phyloP scores from a whole-genome alignment of 352 stramenopile genomes.

The Globisporangium irregulare region DNA sequence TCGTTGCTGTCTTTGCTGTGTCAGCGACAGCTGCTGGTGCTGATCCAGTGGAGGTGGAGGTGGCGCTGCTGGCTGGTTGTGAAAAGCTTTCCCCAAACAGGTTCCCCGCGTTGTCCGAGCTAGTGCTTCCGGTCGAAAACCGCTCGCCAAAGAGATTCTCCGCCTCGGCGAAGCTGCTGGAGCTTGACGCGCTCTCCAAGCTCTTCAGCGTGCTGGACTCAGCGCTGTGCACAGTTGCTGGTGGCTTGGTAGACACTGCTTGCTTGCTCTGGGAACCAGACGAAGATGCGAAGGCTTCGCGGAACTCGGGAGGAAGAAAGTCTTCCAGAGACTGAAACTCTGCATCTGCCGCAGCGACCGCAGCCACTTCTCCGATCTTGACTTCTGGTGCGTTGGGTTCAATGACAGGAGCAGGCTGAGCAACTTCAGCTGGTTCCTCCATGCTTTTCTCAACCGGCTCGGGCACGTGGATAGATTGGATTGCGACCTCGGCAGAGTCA shows the following conservation, averaged over 20 bases:
- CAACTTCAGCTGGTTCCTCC: background rate
- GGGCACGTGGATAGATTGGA: background rate
- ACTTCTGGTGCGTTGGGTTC: background rate
- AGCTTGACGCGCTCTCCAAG: background rate
- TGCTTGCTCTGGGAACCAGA: background rate
- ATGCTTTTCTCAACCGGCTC: background rate
- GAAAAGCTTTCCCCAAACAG: slow-evolving; percentile 48
- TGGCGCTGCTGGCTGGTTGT: background rate
- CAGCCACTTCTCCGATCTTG: background rate
- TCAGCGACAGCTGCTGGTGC: background rate
- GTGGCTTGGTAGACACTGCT: background rate
- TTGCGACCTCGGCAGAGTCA: background rate
- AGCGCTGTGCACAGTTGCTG: background rate
- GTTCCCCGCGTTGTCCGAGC: slow-evolving; percentile 37
- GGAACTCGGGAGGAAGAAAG: slow-evolving; percentile 11
- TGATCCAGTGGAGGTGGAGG: background rate
- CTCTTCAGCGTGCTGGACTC: background rate
- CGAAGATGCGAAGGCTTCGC: slow-evolving; percentile 11
- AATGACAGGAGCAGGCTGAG: background rate
- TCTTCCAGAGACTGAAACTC: background rate
- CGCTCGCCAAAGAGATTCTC: slow-evolving; percentile 24
- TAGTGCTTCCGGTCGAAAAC: slow-evolving; percentile 18
- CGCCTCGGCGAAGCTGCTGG: slow-evolving; percentile 8
- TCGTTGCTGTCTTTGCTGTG: background rate
- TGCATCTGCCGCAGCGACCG: background rate